Base-by-base conservation (phyloP, 2,329 filamentous ascomycete genomes). In the Dactylella cylindrospora region DNA sequence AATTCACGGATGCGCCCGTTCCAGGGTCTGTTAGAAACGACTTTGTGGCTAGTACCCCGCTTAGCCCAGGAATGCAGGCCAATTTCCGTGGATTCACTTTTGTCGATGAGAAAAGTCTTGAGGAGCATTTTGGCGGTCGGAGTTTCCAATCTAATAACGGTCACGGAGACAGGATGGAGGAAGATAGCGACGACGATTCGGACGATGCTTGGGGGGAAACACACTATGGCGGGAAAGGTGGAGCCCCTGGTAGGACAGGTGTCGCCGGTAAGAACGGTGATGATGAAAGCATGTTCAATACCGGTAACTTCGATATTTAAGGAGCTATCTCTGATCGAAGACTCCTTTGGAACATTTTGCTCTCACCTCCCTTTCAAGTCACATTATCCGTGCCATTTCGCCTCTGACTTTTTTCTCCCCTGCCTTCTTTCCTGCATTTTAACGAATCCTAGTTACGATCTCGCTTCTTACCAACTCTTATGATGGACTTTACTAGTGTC, bases 11-110 rank as follows among this genome's bases (percentile, higher is more conserved):
- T 67, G 93, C 93, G 4, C 76, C 97, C 54, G 88, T 90, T 70
- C 87, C 85, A 61, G 84, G 86, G 1, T 96, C 90, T 0, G 78
- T 97, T 57, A 84, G 84, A 54, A 90, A 90, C 29, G 75, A 80
- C 39, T 88, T 93, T 71, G 85, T 88, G 4, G 88, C 89, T 5
- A 95, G 88, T 10, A 98, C 93, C 0, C 93, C 93, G 0, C 78
- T 98, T 19, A 95, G 90, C 10, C 93, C 93, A 0, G 94, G 89
- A 2, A 90, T 96, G 75, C 93, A 98, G 74, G 93, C 91, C 65
- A 96, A 97, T 71, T 98, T 98, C 77, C 88, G 93, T 70, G 93
- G 93, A 26, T 98, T 98, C 74, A 98, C 93, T 0, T 98, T 95
- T 72, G 93, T 97, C n/a, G 93, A 97, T 69, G 91, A 97, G 75